phyloP scores from a whole-genome alignment of 345 rosid species.

The Euphorbia tirucalli region DNA sequence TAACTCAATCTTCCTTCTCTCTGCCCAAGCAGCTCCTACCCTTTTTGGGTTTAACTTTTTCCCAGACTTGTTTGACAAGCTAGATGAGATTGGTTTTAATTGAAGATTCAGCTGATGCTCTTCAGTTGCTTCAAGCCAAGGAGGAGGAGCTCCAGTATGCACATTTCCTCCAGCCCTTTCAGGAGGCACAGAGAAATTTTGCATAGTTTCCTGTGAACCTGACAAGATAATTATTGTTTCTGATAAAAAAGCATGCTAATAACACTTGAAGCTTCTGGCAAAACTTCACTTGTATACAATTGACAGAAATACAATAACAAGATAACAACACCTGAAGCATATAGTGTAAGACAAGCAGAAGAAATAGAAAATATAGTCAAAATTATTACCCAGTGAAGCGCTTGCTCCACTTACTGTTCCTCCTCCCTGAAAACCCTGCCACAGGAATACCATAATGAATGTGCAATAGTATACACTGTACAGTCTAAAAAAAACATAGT shows the following conservation, averaged over 20 bases:
- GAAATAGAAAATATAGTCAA: constrained; percentile 16
- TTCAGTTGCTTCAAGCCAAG: constrained; percentile 65
- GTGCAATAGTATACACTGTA: constrained; percentile 1
- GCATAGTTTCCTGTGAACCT: constrained; percentile 42
- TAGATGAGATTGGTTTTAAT: constrained; percentile 29
- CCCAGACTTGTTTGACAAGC: constrained; percentile 34
- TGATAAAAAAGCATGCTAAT: neutral
- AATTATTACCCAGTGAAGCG: constrained; percentile 47
- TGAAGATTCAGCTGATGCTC: constrained; percentile 33
- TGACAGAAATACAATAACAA: neutral
- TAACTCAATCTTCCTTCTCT: constrained; percentile 78
- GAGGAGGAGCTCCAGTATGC: constrained; percentile 81
- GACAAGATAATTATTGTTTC: constrained; percentile 21
- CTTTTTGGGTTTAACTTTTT: constrained; percentile 84
- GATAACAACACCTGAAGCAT: neutral
- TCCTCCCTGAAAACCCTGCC: constrained; percentile 38
- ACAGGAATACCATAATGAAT: constrained; percentile 17
- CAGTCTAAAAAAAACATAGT: neutral
- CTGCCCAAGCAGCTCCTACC: constrained; percentile 98
- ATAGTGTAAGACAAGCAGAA: neutral
- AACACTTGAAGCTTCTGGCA: neutral
- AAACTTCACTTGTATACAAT: constrained; percentile 3
- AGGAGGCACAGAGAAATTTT: constrained; percentile 33
- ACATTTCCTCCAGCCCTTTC: constrained; percentile 55
- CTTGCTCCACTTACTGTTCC: constrained; percentile 28